phyloP scores from a whole-genome alignment of 2,329 filamentous ascomycete genomes.

The Aspergillus sclerotialis region DNA sequence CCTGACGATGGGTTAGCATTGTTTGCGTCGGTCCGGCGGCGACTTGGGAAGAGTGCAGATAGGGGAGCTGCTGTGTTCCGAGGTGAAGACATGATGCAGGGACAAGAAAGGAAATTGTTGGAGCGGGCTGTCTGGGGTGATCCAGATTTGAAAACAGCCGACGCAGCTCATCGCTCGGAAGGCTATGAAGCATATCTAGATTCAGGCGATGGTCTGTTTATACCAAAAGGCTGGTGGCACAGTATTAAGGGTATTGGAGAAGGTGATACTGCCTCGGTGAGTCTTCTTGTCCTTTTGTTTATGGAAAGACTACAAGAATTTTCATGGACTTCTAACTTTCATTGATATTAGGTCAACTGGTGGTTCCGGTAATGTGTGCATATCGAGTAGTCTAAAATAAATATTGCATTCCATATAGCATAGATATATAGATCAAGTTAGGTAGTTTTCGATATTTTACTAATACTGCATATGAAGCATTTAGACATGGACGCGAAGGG shows the following conservation, averaged over 20 bases:
- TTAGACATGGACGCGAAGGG: not conserved
- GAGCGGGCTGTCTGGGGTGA: slow-evolving; percentile 64
- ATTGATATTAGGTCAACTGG: slow-evolving; percentile 58
- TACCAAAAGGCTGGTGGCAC: slow-evolving; percentile 84
- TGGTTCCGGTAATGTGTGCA: slow-evolving; percentile 58
- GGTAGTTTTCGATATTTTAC: no score
- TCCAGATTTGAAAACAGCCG: slow-evolving; percentile 9
- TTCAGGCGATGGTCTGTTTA: slow-evolving; percentile 66
- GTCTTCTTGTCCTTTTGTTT: slow-evolving; percentile 17
- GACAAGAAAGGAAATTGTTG: slow-evolving; percentile 59
- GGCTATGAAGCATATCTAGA: slow-evolving; percentile 50
- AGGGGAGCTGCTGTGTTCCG: slow-evolving; percentile 49
- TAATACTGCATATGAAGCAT: no score
- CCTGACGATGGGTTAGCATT: slow-evolving; percentile 58
- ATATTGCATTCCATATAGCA: not conserved
- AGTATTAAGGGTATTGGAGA: slow-evolving; percentile 60
- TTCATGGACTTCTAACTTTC: slow-evolving; percentile 2
- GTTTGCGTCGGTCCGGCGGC: slow-evolving; percentile 49
- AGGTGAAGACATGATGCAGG: slow-evolving; percentile 87
- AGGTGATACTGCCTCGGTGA: slow-evolving; percentile 53
- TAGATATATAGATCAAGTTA: no score
- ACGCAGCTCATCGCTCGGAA: slow-evolving; percentile 17
- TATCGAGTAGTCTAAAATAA: not conserved
- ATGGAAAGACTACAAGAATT: no score
- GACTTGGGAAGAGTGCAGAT: slow-evolving; percentile 27